Conservation (phyloP, 805 yeast species). For the Lipomyces sp. region DNA sequence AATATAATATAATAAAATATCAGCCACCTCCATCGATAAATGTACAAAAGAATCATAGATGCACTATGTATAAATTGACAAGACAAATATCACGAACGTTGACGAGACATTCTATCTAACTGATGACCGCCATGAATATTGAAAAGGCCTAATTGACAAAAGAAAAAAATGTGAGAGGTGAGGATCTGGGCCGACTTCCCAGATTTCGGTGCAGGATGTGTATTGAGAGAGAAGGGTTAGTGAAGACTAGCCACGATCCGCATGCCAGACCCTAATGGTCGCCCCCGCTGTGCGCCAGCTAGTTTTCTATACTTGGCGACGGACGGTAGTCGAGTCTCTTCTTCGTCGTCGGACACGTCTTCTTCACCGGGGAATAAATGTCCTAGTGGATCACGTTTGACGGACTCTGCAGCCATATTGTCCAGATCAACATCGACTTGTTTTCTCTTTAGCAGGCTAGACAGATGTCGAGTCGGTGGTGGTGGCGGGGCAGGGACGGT, state of each 20-base stretch:
- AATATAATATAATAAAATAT: background rate
- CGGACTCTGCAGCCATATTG: constrained; percentile 32
- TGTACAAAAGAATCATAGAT: background rate
- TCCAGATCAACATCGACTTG: constrained; percentile 31
- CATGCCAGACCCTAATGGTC: constrained; percentile 31
- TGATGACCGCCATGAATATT: background rate
- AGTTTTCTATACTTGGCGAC: constrained; percentile 30
- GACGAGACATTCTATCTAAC: constrained; percentile 1
- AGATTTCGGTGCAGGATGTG: background rate
- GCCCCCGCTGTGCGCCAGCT: constrained; percentile 15
- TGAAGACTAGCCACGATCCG: constrained; percentile 31
- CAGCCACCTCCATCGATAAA: background rate
- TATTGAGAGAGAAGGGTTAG: background rate
- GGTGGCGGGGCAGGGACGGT: constrained; percentile 10
- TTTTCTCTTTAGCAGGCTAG: constrained; percentile 32
- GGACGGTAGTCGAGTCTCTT: constrained; percentile 22
- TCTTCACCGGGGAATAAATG: constrained; percentile 39
- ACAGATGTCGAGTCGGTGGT: constrained; percentile 27
- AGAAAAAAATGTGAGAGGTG: background rate
- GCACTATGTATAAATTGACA: background rate
- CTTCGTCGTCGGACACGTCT: constrained; percentile 32
- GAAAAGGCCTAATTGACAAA: background rate
- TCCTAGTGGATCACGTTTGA: constrained; percentile 36
- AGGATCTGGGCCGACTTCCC: background rate
- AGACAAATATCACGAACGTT: too few species aligned